Percentiles rank a stretch among this genome's conserved stretches.
Evolutionary conservation across 345 rosid species (phyloP).

Genomic region (Eucalyptus microcorys): DNA sequence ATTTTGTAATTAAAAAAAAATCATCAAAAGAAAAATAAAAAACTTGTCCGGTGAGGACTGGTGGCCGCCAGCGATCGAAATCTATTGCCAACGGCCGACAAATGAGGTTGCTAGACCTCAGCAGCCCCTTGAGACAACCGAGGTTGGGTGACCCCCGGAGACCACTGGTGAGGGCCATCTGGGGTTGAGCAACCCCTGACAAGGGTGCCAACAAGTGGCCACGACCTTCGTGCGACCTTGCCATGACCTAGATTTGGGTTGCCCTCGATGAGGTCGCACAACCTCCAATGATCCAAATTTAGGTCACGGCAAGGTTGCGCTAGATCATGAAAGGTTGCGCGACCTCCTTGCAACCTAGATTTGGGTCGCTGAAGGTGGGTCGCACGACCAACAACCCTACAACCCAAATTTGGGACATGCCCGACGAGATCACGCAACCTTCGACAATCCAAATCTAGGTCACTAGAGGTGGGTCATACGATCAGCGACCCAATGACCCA

Average conservation of each 20-base stretch:
- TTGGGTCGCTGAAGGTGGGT: too few relatives aligned
- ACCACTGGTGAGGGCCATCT: fast-evolving
- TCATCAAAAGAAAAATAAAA: too few relatives aligned
- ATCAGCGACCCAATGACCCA: too few relatives aligned
- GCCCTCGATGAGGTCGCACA: fast-evolving
- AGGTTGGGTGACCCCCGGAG: fast-evolving
- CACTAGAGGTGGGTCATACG: fast-evolving
- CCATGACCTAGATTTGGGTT: too few relatives aligned
- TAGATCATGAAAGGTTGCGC: fast-evolving
- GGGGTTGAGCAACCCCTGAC: fast-evolving
- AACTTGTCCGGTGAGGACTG: fast-evolving
- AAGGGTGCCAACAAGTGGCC: too few relatives aligned
- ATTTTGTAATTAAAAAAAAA: too few relatives aligned
- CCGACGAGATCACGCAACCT: fast-evolving
- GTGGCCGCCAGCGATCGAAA: fast-evolving
- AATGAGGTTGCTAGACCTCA: too few relatives aligned
- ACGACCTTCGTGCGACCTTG: fast-evolving
- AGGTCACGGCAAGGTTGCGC: fast-evolving
- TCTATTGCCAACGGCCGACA: fast-evolving
- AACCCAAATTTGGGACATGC: too few relatives aligned
- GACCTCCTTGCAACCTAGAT: too few relatives aligned
- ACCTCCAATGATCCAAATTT: fast-evolving
- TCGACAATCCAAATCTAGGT: fast-evolving
- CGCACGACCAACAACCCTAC: fast-evolving
- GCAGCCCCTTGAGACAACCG: fast-evolving